Conservation (phyloP, 2,329 filamentous ascomycete genomes). For the Ascochyta viciae-villosae region DNA sequence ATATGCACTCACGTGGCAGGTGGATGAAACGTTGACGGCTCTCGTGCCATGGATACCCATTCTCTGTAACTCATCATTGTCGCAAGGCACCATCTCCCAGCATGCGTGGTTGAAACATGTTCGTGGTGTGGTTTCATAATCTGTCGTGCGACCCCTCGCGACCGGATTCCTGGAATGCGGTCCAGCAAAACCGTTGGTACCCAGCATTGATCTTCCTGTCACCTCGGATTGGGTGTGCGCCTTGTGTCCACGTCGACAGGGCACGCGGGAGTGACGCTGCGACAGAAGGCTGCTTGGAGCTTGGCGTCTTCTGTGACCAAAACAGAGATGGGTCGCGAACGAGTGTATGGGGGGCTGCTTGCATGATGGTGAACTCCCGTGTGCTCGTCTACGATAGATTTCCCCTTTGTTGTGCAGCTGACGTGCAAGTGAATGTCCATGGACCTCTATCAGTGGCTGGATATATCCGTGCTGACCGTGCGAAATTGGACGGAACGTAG, state of each 20-base stretch:
- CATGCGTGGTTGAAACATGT: conserved; percentile 5
- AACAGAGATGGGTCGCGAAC: conserved; percentile 3
- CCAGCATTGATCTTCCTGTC: background rate
- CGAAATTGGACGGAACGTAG: conserved; percentile 17
- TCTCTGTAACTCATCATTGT: conserved; percentile 1
- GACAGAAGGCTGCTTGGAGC: conserved; percentile 4
- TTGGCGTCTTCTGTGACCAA: conserved; percentile 8
- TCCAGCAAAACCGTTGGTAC: conserved; percentile 3
- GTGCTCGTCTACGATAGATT: conserved; percentile 8
- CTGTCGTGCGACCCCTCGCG: conserved; percentile 10
- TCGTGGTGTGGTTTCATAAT: conserved; percentile 12
- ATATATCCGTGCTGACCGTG: conserved; percentile 2
- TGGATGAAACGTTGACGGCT: conserved; percentile 10
- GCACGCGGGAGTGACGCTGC: background rate
- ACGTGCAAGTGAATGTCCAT: conserved; percentile 5
- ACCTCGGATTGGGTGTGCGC: conserved; percentile 5
- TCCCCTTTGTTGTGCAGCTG: conserved; percentile 20
- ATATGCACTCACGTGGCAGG: background rate
- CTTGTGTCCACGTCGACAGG: conserved; percentile 4
- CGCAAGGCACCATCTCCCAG: conserved; percentile 6
- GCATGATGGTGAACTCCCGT: conserved; percentile 8
- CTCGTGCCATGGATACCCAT: conserved; percentile 3
- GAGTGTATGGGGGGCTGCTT: background rate
- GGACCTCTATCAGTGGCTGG: conserved; percentile 12
- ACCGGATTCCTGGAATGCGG: conserved; percentile 12